phyloP scores from a whole-genome alignment of 2,329 filamentous ascomycete species.

The Trichoderma atrobrunneum region DNA sequence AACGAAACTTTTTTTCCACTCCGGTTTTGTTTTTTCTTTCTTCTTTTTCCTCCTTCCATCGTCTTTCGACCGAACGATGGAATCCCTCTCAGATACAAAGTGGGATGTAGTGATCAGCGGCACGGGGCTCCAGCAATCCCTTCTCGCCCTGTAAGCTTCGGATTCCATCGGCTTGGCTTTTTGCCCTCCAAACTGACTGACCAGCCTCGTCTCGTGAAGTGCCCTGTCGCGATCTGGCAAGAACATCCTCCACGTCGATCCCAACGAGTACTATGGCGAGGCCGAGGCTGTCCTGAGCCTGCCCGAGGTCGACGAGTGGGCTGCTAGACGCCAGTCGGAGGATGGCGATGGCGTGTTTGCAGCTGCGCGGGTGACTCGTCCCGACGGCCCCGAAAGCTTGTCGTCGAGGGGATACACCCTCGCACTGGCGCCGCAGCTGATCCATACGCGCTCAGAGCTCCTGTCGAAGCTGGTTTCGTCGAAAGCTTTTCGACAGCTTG shows the following conservation, averaged over 20 bases:
- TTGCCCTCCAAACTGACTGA: constrained; percentile 34
- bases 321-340: constrained; percentile 36
- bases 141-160: constrained; percentile 69
- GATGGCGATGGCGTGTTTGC: constrained; percentile 28
- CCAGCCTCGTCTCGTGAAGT: constrained; percentile 52
- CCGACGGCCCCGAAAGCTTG: constrained; percentile 39
- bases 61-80: constrained; percentile 51
- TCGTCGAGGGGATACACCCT: constrained; percentile 75
- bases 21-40: constrained; percentile 23
- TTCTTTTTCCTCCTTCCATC: constrained; percentile 21
- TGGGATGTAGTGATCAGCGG: constrained; percentile 81
- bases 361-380: constrained; percentile 32
- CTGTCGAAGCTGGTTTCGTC: constrained; percentile 83
- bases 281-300: constrained; percentile 82
- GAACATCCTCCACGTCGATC: constrained; percentile 86
- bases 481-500: constrained; percentile 80
- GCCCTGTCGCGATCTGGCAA: constrained; percentile 89
- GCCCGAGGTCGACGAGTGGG: constrained; percentile 77
- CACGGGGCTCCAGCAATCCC: constrained; percentile 74
- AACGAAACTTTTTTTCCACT: constrained; percentile 4
- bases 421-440: constrained; percentile 78
- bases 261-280: constrained; percentile 84
- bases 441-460: constrained; percentile 78
- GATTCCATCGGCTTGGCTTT: constrained; percentile 33
- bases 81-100: constrained; percentile 67